Evolutionary conservation across 2,329 filamentous ascomycete species (phyloP).

Genomic region (Diaporthe velutina): DNA sequence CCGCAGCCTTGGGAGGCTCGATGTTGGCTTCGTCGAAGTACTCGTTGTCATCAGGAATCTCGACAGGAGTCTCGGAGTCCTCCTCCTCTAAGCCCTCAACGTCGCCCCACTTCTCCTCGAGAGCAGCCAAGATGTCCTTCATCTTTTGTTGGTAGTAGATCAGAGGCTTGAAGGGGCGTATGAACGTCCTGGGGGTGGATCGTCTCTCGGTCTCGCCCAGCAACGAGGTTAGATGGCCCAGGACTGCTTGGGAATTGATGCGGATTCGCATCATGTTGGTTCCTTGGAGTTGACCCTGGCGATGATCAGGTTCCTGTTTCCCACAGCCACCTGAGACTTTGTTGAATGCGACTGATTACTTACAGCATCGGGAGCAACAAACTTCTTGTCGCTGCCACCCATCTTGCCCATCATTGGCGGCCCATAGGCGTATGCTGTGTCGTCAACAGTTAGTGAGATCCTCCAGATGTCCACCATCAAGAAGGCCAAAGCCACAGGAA

Average conservation of each 20-base stretch:
- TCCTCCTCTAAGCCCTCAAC: conserved; percentile 47
- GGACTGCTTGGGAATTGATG: conserved; percentile 13
- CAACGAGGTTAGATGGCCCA: conserved; percentile 7
- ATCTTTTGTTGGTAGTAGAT: conserved; percentile 22
- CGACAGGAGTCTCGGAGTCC: neutral
- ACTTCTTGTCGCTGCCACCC: conserved; percentile 12
- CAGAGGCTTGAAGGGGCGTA: conserved; percentile 19
- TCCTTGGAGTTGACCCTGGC: conserved; percentile 7
- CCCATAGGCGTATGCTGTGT: neutral
- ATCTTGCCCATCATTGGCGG: neutral
- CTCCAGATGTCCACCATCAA: neutral
- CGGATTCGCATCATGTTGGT: conserved; percentile 25
- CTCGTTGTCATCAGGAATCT: neutral
- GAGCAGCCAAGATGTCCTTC: conserved; percentile 3
- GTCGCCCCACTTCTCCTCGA: conserved; percentile 17
- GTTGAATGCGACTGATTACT: neutral
- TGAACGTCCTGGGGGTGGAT: conserved; percentile 13
- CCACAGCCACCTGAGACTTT: neutral
- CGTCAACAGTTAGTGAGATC: neutral
- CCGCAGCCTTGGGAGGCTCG: neutral
- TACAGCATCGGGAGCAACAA: conserved; percentile 9
- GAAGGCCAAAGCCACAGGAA: neutral
- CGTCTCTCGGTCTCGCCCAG: conserved; percentile 20
- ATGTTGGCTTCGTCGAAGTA: neutral
- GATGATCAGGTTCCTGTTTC: neutral